A percentile compares a stretch with the other conserved stretches of the same genome.
These are phyloP conservation scores for Neocatenulostroma microsporum DNA, from an alignment of 2,329 filamentous ascomycete species.

Conservation along the genomic window DNA sequence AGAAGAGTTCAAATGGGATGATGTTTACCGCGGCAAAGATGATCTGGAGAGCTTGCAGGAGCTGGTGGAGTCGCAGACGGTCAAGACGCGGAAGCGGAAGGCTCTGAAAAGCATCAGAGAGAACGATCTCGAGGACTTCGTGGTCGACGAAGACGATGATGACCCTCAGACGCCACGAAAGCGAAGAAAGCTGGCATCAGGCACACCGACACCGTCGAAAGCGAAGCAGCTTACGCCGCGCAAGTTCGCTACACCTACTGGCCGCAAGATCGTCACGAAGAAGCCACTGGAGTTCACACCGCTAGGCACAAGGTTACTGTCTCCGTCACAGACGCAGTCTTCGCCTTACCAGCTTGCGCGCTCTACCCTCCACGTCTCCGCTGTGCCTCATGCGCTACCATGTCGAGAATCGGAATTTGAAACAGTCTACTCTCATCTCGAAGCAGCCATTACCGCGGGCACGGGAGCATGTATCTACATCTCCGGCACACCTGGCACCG, in stretches of 20 bases:
- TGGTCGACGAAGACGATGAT: constrained; percentile 34
- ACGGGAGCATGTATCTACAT: constrained; percentile 97
- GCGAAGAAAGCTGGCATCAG: constrained; percentile 40
- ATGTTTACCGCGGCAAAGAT: constrained; percentile 63
- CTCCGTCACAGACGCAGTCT: constrained; percentile 63
- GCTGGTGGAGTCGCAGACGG: constrained; percentile 63
- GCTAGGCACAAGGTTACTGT: constrained; percentile 77
- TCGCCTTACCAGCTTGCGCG: constrained; percentile 91
- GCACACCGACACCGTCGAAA: constrained; percentile 37
- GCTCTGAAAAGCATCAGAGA: constrained; percentile 21
- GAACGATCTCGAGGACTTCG: constrained; percentile 39
- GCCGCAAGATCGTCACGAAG: constrained; percentile 66
- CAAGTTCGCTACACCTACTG: constrained; percentile 54
- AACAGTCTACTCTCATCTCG: constrained; percentile 85
- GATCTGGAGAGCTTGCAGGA: constrained; percentile 59
- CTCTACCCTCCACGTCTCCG: constrained; percentile 82
- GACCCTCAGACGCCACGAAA: constrained; percentile 41
- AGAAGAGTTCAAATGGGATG: constrained; percentile 85
- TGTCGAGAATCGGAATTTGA: constrained; percentile 89
- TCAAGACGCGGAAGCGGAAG: constrained; percentile 54
- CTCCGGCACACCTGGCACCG: constrained; percentile 94
- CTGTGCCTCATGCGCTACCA: constrained; percentile 79
- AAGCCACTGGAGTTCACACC: constrained; percentile 93
- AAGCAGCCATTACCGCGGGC: constrained; percentile 87
- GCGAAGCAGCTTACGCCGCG: constrained; percentile 41